phyloP scores from a whole-genome alignment of 768 basidiomycete genomes.

The Agaricus sinodeliciosus region DNA sequence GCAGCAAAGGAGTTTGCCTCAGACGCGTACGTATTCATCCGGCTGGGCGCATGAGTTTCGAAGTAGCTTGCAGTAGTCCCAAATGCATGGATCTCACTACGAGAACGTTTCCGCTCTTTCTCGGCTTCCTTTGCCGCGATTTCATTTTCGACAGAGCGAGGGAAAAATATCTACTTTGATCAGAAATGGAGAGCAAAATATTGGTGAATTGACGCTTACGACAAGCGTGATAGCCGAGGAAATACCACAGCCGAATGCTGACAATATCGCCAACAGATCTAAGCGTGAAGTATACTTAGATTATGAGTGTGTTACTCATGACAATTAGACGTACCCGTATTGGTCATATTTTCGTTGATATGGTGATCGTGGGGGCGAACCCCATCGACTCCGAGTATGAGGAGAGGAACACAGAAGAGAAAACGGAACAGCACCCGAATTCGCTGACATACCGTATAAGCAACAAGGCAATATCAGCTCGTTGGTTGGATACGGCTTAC shows the following conservation, averaged over 20 bases:
- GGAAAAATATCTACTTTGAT: constrained; percentile 70
- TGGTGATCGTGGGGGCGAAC: constrained; percentile 45
- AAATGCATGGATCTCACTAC: constrained; percentile 20
- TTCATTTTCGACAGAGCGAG: constrained; percentile 66
- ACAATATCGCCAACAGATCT: constrained; percentile 57
- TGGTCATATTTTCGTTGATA: constrained; percentile 55
- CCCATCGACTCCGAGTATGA: constrained; percentile 68
- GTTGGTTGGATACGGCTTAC: constrained; percentile 32
- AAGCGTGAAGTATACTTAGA: neutral
- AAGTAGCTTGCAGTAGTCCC: constrained; percentile 17
- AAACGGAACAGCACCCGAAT: constrained; percentile 72
- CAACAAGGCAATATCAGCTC: neutral
- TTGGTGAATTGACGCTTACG: constrained; percentile 29
- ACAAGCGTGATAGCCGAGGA: constrained; percentile 73
- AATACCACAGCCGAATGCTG: constrained; percentile 53
- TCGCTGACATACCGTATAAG: constrained; percentile 31
- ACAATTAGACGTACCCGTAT: constrained; percentile 34
- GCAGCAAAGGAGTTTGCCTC: neutral
- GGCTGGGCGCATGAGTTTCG: constrained; percentile 11
- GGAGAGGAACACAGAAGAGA: constrained; percentile 57
- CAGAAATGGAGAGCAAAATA: neutral
- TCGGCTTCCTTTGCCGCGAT: constrained; percentile 45
- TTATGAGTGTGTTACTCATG: neutral
- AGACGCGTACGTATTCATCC: constrained; percentile 10
- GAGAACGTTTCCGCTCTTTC: constrained; percentile 31